Evolutionary conservation across 768 basidiomycete species (phyloP), one percentile per base, ranked within the genome.

Genomic region (Mycena galopus): DNA sequence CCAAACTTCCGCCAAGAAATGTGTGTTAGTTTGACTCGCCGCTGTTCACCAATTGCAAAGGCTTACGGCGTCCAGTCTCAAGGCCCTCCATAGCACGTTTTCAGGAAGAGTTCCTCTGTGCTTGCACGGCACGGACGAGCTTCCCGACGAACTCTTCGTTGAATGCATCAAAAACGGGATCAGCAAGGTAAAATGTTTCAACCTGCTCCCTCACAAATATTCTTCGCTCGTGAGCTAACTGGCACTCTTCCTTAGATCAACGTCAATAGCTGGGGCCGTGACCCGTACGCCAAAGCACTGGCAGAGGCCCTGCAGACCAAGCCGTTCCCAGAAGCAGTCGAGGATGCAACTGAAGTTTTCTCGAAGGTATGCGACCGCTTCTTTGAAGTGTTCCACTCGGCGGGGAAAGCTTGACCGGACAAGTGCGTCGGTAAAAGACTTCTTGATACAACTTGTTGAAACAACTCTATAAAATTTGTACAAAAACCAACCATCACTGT

Each of bases 111-210:
- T 85, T 6, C 83, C 82, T 0, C 75, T 88, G 16, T 87, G 86
- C 59, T 78, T 88, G 1, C 86, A 87, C 72, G 86, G 87, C 19
- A 88, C 86, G 2, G 85, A 86, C 62, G 82, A 84, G 35, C 79
- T 88, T 10, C 84, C 85, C 4, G 85, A 86, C 62, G 81, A 80
- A 30, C 78, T 88, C n/a, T 86, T 87, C 68, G 72, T 76, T 17
- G 84, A 85, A 67, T 87, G 86, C 65, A 87, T 88, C 67, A 80
- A 80, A 58, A 86, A 83, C 64, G 87, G 87, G 6, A 82, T 87
- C 23, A 85, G 83, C 77, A 88, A 88, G 78, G 86, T 82, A 62
- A 4, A 65, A 16, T 16, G 2, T 16, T 14, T 53, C 27, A n/a
- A n/a, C n/a, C n/a, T n/a, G n/a, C n/a, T n/a, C n/a, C n/a, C n/a